These are phyloP conservation scores for Fusarium cicatricum DNA, from an alignment of 2,329 filamentous ascomycete genomes.

Conservation along the genomic window DNA sequence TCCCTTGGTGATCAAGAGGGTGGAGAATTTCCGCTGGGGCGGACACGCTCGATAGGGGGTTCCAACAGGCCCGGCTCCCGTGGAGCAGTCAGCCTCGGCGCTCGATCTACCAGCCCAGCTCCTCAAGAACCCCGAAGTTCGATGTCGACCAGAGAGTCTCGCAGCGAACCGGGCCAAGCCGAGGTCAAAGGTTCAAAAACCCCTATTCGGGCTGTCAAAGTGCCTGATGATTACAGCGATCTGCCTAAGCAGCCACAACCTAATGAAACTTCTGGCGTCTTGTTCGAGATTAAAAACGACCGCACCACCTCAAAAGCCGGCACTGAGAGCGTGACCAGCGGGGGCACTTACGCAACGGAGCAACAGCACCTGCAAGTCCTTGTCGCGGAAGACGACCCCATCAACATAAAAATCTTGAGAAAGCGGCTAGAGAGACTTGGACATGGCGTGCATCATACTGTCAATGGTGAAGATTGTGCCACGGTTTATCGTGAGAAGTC, in stretches of 20 bases:
- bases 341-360: slow-evolving; percentile 29
- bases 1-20: slow-evolving; percentile 49
- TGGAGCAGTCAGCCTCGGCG: slow-evolving; percentile 3
- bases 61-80: slow-evolving; percentile 16
- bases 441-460: slow-evolving; percentile 74
- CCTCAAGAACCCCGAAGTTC: slow-evolving; percentile 15
- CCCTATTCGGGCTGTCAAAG: slow-evolving; percentile 56
- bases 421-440: slow-evolving; percentile 82
- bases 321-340: slow-evolving; percentile 39
- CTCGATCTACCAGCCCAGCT: slow-evolving; percentile 25
- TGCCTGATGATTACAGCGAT: slow-evolving; percentile 57
- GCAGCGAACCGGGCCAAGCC: slow-evolving; percentile 46
- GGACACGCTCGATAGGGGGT: slow-evolving; percentile 21
- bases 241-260: slow-evolving; percentile 43
- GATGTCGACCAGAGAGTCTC: slow-evolving; percentile 25
- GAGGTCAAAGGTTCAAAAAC: slow-evolving; percentile 55
- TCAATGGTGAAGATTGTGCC: slow-evolving; percentile 88
- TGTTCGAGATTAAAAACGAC: slow-evolving; percentile 50
- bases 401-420: slow-evolving; percentile 83
- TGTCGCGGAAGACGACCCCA: slow-evolving; percentile 87
- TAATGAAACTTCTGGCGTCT: slow-evolving; percentile 45
- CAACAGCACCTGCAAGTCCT: slow-evolving; percentile 65
- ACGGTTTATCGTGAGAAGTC: slow-evolving; percentile 71
- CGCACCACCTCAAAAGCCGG: slow-evolving; percentile 6
- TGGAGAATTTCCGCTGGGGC: slow-evolving; percentile 42